Base-by-base conservation (phyloP, 495 filamentous ascomycete genomes). In the Hamigera avellanea region DNA sequence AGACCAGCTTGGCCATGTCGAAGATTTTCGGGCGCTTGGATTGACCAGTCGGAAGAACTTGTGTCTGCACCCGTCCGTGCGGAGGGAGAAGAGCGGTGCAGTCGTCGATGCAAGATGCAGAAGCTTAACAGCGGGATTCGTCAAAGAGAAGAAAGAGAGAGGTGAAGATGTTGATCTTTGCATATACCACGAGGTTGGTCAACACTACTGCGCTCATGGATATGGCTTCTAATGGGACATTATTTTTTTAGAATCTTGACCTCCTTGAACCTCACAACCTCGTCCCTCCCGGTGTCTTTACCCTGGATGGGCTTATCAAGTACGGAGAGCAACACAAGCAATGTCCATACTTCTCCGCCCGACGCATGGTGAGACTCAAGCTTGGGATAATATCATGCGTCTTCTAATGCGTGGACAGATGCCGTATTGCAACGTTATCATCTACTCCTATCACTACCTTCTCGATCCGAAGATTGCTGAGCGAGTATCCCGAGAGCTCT, bases 391-490 rank as follows among this genome's bases (percentile, higher is more conserved):
- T n/a, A 15, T 8, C 18, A 26, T 26, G 9, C 1, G 6, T 34
- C 28, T 19, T 14, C 46, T 50, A 32, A 51, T 33, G 26, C 38
- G 18, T 29, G 27, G 15, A 19, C 44, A 88, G 83, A 96, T 99
- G 89, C 78, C 86, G 35, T 95, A 82, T 53, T 96, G 89, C 69
- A 95, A 99, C 60, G 85, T 99, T 50, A 94, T 99, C 49, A 96
- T 99, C 38, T 99, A 96, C 56, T 96, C 91, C 7, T 99, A 96
- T 52, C 91, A 99, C 60, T 99, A 98, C 50, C 76, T 99, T 3
- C 70, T 99, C 1, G 91, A 99, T 51, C 91, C 91, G 7, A 96
- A 99, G 61, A 99, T 99, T 47, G 88, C 91, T 15, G 91, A 99
- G 54, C 71, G 91, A 34, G 91, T 99, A 2, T 96, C 93, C 1